A percentile compares a stretch with the other conserved stretches of the same genome.
phyloP scores from a whole-genome alignment of 2,329 filamentous ascomycete genomes.

The Xylariales sp. region DNA sequence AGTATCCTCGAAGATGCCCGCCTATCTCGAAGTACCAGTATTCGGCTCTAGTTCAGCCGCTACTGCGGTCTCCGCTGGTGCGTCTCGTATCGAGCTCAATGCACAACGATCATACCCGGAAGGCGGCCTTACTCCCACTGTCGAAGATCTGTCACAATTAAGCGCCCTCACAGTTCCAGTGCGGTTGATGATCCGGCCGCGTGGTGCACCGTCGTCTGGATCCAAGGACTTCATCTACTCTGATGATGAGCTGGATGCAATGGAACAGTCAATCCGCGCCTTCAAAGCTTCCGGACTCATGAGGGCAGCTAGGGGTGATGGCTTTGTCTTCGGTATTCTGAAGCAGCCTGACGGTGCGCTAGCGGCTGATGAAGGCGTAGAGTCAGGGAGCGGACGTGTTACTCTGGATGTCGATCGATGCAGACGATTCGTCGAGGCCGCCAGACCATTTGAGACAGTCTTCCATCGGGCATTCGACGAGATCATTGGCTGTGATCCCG shows the following conservation, averaged over 20 bases:
- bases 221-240: constrained; percentile 43
- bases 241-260: constrained; percentile 35
- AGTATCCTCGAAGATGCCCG: no score
- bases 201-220: constrained; percentile 25
- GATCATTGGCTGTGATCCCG: constrained; percentile 27
- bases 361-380: not conserved
- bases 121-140: constrained; percentile 48
- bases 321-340: constrained; percentile 53
- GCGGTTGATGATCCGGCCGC: constrained; percentile 53
- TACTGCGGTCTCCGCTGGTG: constrained; percentile 37
- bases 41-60: constrained; percentile 41
- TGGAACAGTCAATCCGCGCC: constrained; percentile 34
- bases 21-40: constrained; percentile 46
- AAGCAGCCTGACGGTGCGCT: not conserved
- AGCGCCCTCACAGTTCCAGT: constrained; percentile 33
- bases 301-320: constrained; percentile 39
- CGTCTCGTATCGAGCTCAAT: constrained; percentile 51
- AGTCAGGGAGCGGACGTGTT: constrained; percentile 8
- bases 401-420: constrained; percentile 38
- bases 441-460: constrained; percentile 40
- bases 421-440: constrained; percentile 33
- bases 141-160: constrained; percentile 30
- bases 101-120: constrained; percentile 41
- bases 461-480: constrained; percentile 55
- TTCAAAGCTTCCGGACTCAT: constrained; percentile 36